A percentile compares a stretch with the other conserved stretches of the same genome.
phyloP scores from a whole-genome alignment of 2,329 filamentous ascomycete species.

The Dactylellina cionopaga region DNA sequence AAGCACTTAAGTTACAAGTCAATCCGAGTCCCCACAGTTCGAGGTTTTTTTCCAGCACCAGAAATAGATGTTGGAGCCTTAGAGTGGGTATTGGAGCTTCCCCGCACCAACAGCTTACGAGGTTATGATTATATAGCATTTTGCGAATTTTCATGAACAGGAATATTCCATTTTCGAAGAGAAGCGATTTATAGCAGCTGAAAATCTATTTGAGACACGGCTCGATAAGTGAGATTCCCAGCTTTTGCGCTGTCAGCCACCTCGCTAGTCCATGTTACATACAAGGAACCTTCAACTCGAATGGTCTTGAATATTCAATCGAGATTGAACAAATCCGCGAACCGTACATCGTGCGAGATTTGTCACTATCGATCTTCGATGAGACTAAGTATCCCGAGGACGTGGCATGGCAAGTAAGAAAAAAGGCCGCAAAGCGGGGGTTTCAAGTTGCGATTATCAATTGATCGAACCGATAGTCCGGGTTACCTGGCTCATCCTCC shows the following conservation, averaged over 20 bases:
- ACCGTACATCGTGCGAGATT: constrained; percentile 4
- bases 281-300: constrained; percentile 20
- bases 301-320: constrained; percentile 14
- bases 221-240: too few relatives aligned
- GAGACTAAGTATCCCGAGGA: constrained; percentile 7
- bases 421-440: constrained; percentile 52
- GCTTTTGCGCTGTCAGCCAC: too few relatives aligned
- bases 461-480: constrained; percentile 46
- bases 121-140: constrained; percentile 17
- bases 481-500: constrained; percentile 7
- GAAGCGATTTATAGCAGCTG: constrained; percentile 6
- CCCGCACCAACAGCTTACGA: constrained; percentile 19
- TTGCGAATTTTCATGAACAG: constrained; percentile 27
- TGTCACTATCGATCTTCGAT: constrained; percentile 28
- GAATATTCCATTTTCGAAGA: constrained; percentile 18
- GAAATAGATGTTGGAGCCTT: constrained; percentile 25
- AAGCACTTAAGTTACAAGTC: not conserved
- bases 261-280: not conserved
- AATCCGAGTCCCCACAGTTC: constrained; percentile 4
- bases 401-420: constrained; percentile 13
- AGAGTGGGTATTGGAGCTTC: constrained; percentile 20
- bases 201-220: constrained; percentile 46
- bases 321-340: constrained; percentile 16
- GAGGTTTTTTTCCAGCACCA: constrained; percentile 3
- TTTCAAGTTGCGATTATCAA: constrained; percentile 36